Percentiles rank a stretch among this genome's conserved stretches.
Evolutionary conservation across 2,329 filamentous ascomycete species (phyloP).

Genomic region (Didymella lethalis): DNA sequence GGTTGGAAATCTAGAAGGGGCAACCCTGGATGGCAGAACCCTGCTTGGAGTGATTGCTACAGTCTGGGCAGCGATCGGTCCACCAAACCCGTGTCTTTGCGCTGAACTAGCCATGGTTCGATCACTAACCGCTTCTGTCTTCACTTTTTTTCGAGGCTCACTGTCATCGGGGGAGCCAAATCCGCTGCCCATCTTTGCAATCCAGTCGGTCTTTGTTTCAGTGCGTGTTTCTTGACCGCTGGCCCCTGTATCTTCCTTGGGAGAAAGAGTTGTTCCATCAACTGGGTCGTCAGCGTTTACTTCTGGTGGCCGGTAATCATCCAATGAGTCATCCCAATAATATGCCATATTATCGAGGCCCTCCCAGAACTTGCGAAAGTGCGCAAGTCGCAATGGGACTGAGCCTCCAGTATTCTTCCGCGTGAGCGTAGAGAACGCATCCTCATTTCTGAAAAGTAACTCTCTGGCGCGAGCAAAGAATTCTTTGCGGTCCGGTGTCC

Average conservation of each 20-base stretch:
- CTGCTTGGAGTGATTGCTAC: conserved; percentile 32
- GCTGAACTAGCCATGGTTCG: conserved; percentile 22
- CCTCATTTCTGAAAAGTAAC: conserved; percentile 62
- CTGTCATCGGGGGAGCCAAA: conserved; percentile 26
- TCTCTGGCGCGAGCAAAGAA: conserved; percentile 61
- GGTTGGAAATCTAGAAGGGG: conserved; percentile 41
- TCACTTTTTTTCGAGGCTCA: conserved; percentile 52
- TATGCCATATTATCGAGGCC: conserved; percentile 66
- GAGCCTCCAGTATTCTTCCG: conserved; percentile 57
- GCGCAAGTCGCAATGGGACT: conserved; percentile 60
- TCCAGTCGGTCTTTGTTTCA: conserved; percentile 24
- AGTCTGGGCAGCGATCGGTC: conserved; percentile 16
- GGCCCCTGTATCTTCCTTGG: conserved; percentile 4
- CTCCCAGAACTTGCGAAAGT: conserved; percentile 68
- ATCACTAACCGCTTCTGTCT: conserved; percentile 37
- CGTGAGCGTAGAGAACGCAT: conserved; percentile 64
- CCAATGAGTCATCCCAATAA: conserved; percentile 68
- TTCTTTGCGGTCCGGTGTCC: conserved; percentile 57
- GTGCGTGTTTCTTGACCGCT: conserved; percentile 16
- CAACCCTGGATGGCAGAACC: conserved; percentile 38
- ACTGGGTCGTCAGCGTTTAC: conserved; percentile 20
- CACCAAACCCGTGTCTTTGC: conserved; percentile 22
- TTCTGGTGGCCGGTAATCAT: conserved; percentile 59
- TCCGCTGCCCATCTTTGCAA: conserved; percentile 19
- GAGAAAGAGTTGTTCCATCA: conserved; percentile 8